Percentiles rank a stretch among this genome's conserved stretches.
Evolutionary conservation across 2,329 filamentous ascomycete genomes (phyloP).

Genomic region (Verticillium albo-atrum): DNA sequence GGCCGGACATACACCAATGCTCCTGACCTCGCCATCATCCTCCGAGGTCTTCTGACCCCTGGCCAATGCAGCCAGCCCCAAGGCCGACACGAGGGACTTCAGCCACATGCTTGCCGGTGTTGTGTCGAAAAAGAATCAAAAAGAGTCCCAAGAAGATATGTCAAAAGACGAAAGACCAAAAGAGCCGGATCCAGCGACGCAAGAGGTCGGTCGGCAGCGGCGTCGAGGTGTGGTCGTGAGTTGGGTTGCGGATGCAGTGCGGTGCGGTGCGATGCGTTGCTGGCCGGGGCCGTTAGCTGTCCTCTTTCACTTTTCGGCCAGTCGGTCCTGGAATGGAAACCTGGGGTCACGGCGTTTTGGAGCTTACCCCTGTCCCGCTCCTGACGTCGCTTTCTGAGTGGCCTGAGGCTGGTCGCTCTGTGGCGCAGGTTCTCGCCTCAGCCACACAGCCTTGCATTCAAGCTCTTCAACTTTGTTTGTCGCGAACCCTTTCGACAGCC

Average conservation of each 20-base stretch:
- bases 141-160: background rate
- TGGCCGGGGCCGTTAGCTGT: conserved; percentile 18
- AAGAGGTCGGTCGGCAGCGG: conserved; percentile 9
- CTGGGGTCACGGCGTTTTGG: conserved; percentile 7
- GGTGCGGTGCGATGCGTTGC: background rate
- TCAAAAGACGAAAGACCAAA: conserved; percentile 5
- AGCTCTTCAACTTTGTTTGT: background rate
- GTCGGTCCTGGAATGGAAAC: background rate
- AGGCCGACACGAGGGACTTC: conserved; percentile 37
- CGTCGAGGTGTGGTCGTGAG: conserved; percentile 13
- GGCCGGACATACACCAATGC: conserved; percentile 40
- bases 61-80: conserved; percentile 45
- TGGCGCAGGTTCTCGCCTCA: background rate
- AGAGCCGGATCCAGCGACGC: conserved; percentile 12
- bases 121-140: conserved; percentile 3
- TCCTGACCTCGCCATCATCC: conserved; percentile 42
- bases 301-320: conserved; percentile 14
- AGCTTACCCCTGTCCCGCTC: conserved; percentile 11
- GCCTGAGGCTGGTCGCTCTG: background rate
- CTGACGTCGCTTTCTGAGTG: background rate
- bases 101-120: conserved; percentile 37
- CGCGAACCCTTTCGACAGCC: background rate
- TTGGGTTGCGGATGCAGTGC: background rate
- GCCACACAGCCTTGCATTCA: conserved; percentile 1
- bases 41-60: conserved; percentile 46